phyloP scores from a whole-genome alignment of 441 rosid genomes.

The Erodium chrysanthum region DNA sequence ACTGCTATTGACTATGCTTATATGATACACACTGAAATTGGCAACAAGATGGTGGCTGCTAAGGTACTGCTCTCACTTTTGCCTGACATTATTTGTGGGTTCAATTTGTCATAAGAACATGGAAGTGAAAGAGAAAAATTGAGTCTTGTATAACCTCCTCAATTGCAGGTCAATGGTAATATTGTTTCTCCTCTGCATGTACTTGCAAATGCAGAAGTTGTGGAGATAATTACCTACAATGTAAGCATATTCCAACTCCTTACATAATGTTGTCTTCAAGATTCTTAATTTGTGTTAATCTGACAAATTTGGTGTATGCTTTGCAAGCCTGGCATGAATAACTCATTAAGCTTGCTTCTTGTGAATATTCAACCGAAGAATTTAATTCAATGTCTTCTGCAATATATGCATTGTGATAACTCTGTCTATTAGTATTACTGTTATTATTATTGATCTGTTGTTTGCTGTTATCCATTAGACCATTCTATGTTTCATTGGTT shows the following conservation, averaged over 20 bases:
- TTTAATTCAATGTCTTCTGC: background rate
- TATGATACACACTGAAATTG: slow-evolving; percentile 91
- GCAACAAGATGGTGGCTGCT: slow-evolving; percentile 97
- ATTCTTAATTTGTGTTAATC: background rate
- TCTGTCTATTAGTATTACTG: background rate
- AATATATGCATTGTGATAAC: background rate
- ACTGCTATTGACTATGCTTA: slow-evolving; percentile 92
- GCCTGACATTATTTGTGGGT: background rate
- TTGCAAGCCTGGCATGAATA: background rate
- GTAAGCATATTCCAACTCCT: slow-evolving; percentile 38
- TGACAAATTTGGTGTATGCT: background rate
- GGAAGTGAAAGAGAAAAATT: background rate
- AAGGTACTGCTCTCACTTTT: slow-evolving; percentile 42
- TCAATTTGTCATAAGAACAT: background rate
- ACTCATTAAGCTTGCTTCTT: background rate
- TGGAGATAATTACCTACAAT: slow-evolving; percentile 82
- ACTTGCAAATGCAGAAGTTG: slow-evolving; percentile 93
- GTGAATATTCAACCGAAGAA: background rate
- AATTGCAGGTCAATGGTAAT: slow-evolving; percentile 83
- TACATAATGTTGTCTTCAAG: background rate
- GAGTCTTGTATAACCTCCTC: slow-evolving; percentile 13
- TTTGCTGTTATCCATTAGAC: background rate
- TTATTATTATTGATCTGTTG: background rate
- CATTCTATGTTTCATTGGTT: background rate
- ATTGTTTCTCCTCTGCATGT: slow-evolving; percentile 68